Conservation (phyloP, 805 yeast genomes). For the Spathaspora gorwiae region DNA sequence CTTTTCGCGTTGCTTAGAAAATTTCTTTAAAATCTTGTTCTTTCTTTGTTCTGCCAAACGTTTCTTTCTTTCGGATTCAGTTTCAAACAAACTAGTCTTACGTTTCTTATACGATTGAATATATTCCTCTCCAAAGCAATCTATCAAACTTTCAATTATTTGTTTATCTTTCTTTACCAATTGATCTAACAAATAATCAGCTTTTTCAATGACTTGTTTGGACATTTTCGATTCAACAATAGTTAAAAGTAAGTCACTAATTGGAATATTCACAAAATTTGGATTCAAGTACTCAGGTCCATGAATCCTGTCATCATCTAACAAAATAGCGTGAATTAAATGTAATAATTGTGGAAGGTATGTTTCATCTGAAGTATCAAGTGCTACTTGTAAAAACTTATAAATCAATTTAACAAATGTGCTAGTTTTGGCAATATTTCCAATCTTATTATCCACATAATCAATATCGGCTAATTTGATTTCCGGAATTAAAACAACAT, state of each 20-base stretch:
- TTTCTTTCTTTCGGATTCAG: conserved; percentile 51
- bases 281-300: conserved; percentile 40
- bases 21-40: conserved; percentile 55
- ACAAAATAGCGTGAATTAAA: conserved; percentile 59
- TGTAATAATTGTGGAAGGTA: conserved; percentile 61
- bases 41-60: conserved; percentile 60
- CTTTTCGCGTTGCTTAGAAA: conserved; percentile 49
- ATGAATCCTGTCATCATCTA: conserved; percentile 43
- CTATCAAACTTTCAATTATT: conserved; percentile 48
- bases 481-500: conserved; percentile 48
- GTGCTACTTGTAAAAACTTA: conserved; percentile 52
- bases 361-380: conserved; percentile 48
- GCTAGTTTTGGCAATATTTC: conserved; percentile 46
- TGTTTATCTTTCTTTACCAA: conserved; percentile 46
- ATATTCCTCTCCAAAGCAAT: conserved; percentile 54
- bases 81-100: conserved; percentile 40
- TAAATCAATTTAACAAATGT: conserved; percentile 54
- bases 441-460: conserved; percentile 38
- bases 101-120: conserved; percentile 47
- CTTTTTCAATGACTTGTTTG: conserved; percentile 46
- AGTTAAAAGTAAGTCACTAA: conserved; percentile 50
- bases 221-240: conserved; percentile 50
- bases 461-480: conserved; percentile 25
- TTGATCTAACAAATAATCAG: conserved; percentile 50
- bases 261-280: conserved; percentile 50